These are phyloP conservation scores for Skeletonema tropicum DNA, from an alignment of 108 stramenopile species.

Conservation along the genomic window DNA sequence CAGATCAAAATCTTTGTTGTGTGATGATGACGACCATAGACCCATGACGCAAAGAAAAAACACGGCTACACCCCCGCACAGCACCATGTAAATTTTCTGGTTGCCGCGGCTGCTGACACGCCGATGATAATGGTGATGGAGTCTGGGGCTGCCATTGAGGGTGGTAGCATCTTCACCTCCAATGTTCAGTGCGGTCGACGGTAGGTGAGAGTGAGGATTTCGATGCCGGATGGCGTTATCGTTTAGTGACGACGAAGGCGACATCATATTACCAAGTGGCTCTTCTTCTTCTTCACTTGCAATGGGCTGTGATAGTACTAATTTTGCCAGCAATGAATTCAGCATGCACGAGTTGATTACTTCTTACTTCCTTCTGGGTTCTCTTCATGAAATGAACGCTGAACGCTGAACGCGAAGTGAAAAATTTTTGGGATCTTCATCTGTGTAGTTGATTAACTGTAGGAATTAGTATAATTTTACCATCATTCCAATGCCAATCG, in stretches of 20 bases:
- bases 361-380: background rate
- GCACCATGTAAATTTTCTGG: slow-evolving; percentile 14
- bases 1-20: background rate
- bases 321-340: background rate
- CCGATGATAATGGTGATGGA: background rate
- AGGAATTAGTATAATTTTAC: too few relatives aligned
- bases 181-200: background rate
- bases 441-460: too few relatives aligned
- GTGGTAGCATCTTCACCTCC: background rate
- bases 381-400: too few relatives aligned
- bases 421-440: too few relatives aligned
- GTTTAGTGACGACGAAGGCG: background rate
- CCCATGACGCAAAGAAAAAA: slow-evolving; percentile 28
- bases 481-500: too few relatives aligned
- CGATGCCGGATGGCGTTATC: slow-evolving; percentile 1
- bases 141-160: background rate
- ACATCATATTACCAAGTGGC: background rate
- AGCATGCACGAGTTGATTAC: too few relatives aligned
- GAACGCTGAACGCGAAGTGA: background rate
- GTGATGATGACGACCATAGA: slow-evolving; percentile 7
- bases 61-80: slow-evolving; percentile 10
- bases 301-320: background rate
- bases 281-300: background rate
- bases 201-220: slow-evolving; percentile 1
- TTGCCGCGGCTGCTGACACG: background rate